Evolutionary conservation across 768 basidiomycete genomes (phyloP).

Genomic region (Clitopilus passeckerianus): DNA sequence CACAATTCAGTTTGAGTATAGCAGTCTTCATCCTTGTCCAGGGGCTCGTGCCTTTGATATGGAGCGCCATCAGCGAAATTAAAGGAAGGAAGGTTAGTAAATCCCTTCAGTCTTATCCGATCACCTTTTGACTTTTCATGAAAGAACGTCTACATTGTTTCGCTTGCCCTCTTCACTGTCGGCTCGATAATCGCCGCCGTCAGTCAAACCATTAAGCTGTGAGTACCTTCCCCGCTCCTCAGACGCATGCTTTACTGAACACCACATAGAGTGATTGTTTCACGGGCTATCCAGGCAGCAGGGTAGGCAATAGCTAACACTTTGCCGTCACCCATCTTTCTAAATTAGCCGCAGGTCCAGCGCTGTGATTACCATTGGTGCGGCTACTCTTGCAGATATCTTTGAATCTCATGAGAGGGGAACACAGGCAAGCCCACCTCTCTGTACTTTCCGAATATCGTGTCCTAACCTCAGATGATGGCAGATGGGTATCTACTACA

Average conservation of each 20-base stretch:
- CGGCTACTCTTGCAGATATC: constrained; percentile 75
- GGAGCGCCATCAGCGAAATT: constrained; percentile 70
- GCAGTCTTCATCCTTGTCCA: constrained; percentile 74
- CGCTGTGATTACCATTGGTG: constrained; percentile 49
- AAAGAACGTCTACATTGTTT: constrained; percentile 52
- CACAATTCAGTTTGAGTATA: constrained; percentile 62
- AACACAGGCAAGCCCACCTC: constrained; percentile 33
- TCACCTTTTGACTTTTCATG: neutral
- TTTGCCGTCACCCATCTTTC: neutral
- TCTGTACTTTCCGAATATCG: neutral
- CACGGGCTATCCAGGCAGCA: constrained; percentile 63
- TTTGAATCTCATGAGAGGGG: constrained; percentile 74
- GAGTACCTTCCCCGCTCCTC: constrained; percentile 11
- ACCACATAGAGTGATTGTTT: constrained; percentile 50
- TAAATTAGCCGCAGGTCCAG: constrained; percentile 8
- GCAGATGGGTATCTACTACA: constrained; percentile 76
- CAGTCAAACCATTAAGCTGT: constrained; percentile 47
- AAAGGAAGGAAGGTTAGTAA: constrained; percentile 62
- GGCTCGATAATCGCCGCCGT: constrained; percentile 55
- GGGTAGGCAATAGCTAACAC: constrained; percentile 35
- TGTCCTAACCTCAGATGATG: neutral
- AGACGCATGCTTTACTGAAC: neutral
- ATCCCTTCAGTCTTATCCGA: neutral
- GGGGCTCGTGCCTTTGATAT: constrained; percentile 60
- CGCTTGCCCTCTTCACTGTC: constrained; percentile 46